Base-by-base conservation (phyloP, 2,329 filamentous ascomycete species). In the Cordyceps tenuipes region DNA sequence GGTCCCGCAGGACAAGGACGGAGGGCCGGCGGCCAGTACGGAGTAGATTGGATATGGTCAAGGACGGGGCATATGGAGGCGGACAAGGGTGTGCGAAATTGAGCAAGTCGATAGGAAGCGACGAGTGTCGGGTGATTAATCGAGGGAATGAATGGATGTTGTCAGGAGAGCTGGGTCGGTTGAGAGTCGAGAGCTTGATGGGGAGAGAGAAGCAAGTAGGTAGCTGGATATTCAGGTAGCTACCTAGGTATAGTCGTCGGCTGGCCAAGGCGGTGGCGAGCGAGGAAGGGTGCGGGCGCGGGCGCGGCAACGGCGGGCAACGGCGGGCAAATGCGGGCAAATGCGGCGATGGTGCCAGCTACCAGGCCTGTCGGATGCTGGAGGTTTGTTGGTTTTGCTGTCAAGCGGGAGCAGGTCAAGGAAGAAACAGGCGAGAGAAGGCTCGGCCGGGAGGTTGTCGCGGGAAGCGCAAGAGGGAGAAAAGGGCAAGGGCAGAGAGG, bases 401-500 rank as follows among this genome's bases (percentile, higher is more conserved):
- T 5, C 7, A 43, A 19, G 43, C n/a, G 7, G 15, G 3, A 46
- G n/a, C 7, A 46, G 43, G 44, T 17, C 15, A 26, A 48, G 31
- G 44, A 29, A 48, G 44, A 51, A 47, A 23, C 47, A 29, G 41
- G 41, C n/a, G 13, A 34, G 36, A 47, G 19, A 8, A 17, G 29
- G 29, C 44, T 26, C 4, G 19, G 43, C 8, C 5, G 19, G 23
- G 17, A 29, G 19, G 31, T 36, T 21, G 43, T 36, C 41, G 53
- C 53, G 43, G 53, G 43, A 54, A 48, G 54, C 54, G 43, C 29
- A 48, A n/a, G 29, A 48, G 43, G 31, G 53, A 41, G 36, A 43
- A 48, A 57, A 57, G 31, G 54, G 54, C 54, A 57, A 54, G 39
- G 51, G 51, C 51, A 31, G 39, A 54, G 39, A n/a, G 44, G 29